Evolutionary conservation across 2,329 filamentous ascomycete genomes (phyloP), one percentile per base, ranked within the genome.

Genomic region (Rutstroemia sp.): DNA sequence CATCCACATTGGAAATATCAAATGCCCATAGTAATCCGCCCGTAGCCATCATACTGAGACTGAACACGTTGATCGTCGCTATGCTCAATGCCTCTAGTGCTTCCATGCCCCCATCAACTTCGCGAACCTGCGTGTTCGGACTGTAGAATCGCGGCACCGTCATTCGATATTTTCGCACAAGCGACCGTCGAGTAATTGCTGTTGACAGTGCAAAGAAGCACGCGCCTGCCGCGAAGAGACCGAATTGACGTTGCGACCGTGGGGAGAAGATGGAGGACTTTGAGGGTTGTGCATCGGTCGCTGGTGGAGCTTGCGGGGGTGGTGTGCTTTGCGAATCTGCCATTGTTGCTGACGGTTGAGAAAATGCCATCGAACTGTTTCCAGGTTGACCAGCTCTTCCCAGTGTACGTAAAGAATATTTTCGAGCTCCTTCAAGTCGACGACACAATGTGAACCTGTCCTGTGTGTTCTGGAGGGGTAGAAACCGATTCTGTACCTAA

Each of bases 1-100:
- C 88, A 4, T 82, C 81, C 42, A 90, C 53, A 47, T 77, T 78
- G 67, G 83, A 83, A 38, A 97, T 81, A 69, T 96, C 87, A 59
- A 94, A 82, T 0, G 82, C 85, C 79, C 87, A 95, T 60, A 89
- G 76, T 10, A 85, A 71, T 0, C 87, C 90, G 3, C 92, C 94
- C 0, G 82, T 78, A 8, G 80, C 73, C 79, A 95, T 83, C 70
- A 96, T 83, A 0, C 79, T 85, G 50, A 94, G 81, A 64, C 85
- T 88, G 34, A 85, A 67, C 12, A 94, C 89, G 65, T 96, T 96
- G 64, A 96, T 79, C 0, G 92, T 96, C 0, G 92, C 94, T 38
- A 96, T 76, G 49, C 86, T 88, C 21, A 99, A 76, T 0, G 92
- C 92, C 71, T 95, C 88, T 37, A 87, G 73, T 0, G 92, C 92